A percentile compares a stretch with the other conserved stretches of the same genome.
phyloP scores from a whole-genome alignment of 2,329 filamentous ascomycete species.

The Ciborinia camelliae region DNA sequence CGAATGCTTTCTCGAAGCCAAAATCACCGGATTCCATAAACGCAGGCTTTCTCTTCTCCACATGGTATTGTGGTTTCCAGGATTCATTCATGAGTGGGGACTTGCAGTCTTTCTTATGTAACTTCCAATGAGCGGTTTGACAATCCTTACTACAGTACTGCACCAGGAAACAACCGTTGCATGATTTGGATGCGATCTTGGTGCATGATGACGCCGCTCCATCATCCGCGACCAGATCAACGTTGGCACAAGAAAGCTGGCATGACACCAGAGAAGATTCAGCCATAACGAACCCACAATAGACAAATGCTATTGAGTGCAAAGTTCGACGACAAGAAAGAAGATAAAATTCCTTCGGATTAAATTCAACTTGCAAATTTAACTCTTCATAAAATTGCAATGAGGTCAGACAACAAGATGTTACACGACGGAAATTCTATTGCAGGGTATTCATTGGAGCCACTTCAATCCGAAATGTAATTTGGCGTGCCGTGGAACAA shows the following conservation, averaged over 20 bases:
- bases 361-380: neutral
- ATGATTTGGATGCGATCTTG: neutral
- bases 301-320: neutral
- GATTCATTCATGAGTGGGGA: conserved; percentile 11
- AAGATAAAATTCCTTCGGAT: too few species aligned
- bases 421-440: neutral
- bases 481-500: neutral
- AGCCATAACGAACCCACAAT: neutral
- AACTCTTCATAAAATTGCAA: neutral
- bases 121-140: conserved; percentile 4
- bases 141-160: conserved; percentile 39
- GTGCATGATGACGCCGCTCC: neutral
- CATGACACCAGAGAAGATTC: neutral
- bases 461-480: neutral
- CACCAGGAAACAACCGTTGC: conserved; percentile 13
- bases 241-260: conserved; percentile 3
- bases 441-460: conserved; percentile 10
- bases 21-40: conserved; percentile 27
- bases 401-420: neutral
- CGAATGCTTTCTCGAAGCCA: too few species aligned
- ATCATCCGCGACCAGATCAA: neutral
- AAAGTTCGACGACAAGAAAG: neutral
- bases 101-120: conserved; percentile 13
- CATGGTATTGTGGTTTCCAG: conserved; percentile 8
- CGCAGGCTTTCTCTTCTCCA: neutral